Conservation (phyloP, 495 filamentous ascomycete species). For the Penicillium manginii region DNA sequence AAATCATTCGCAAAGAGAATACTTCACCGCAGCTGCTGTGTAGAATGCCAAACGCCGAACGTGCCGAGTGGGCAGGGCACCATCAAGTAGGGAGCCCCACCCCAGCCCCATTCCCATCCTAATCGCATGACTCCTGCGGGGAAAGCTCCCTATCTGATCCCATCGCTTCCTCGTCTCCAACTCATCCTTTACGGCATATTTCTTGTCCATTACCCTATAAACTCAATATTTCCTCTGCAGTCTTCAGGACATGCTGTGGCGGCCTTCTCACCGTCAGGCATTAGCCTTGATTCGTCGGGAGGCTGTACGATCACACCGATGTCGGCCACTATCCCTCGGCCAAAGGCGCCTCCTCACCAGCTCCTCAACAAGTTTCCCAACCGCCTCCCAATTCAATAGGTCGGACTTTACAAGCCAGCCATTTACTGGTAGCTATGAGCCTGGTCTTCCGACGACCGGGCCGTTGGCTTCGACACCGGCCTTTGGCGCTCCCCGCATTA, state of each 20-base stretch:
- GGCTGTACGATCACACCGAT: conserved; percentile 19
- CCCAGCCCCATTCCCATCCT: background rate
- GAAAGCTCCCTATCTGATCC: conserved; percentile 33
- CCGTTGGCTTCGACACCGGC: conserved; percentile 60
- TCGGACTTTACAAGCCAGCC: conserved; percentile 67
- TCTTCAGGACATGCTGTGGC: conserved; percentile 25
- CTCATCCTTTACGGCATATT: conserved; percentile 2
- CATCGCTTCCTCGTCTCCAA: conserved; percentile 7
- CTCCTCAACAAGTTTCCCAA: conserved; percentile 39
- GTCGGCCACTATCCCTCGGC: conserved; percentile 16
- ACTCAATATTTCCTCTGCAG: background rate
- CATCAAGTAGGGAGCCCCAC: too few species aligned
- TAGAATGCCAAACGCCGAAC: background rate
- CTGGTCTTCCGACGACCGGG: conserved; percentile 61
- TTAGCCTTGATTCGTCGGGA: conserved; percentile 20
- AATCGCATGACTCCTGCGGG: conserved; percentile 33
- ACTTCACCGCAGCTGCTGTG: background rate
- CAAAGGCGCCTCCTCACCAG: conserved; percentile 31
- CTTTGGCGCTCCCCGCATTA: conserved; percentile 71
- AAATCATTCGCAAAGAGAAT: too few species aligned
- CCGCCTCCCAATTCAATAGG: conserved; percentile 58
- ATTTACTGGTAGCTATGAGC: conserved; percentile 78
- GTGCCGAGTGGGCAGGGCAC: conserved; percentile 3
- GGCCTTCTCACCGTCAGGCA: conserved; percentile 25
- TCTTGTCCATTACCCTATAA: background rate